phyloP scores from a whole-genome alignment of 2,329 filamentous ascomycete genomes.

The Fusarium protoensiforme region DNA sequence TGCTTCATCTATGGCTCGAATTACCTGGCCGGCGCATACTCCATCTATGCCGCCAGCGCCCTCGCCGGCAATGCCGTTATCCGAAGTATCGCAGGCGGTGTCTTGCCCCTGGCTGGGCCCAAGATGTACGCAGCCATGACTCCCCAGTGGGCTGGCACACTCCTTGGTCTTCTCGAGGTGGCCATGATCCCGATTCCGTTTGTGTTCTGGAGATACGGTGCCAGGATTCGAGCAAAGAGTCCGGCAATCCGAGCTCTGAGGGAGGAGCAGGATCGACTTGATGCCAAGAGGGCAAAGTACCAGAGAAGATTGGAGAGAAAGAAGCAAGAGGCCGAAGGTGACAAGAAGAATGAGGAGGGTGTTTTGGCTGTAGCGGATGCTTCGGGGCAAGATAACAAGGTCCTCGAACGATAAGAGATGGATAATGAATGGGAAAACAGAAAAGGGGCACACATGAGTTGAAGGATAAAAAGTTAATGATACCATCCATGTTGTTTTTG shows the following conservation, averaged over 20 bases:
- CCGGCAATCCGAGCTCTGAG: slow-evolving; percentile 57
- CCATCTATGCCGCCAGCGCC: slow-evolving; percentile 84
- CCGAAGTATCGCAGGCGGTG: slow-evolving; percentile 79
- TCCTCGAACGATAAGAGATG: background rate
- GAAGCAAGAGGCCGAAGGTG: slow-evolving; percentile 3
- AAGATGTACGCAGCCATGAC: slow-evolving; percentile 76
- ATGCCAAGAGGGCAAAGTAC: slow-evolving; percentile 46
- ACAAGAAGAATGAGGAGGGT: slow-evolving; percentile 8
- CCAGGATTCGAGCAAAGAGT: slow-evolving; percentile 63
- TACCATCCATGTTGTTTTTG: background rate
- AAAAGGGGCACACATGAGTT: background rate
- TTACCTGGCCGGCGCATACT: slow-evolving; percentile 82
- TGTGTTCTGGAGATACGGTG: slow-evolving; percentile 76
- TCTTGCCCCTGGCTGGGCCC: slow-evolving; percentile 79
- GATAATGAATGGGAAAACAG: background rate
- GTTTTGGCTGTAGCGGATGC: slow-evolving; percentile 10
- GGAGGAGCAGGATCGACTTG: slow-evolving; percentile 55
- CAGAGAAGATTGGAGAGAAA: slow-evolving; percentile 40
- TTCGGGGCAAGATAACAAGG: background rate
- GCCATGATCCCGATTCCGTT: slow-evolving; percentile 82
- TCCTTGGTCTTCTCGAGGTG: slow-evolving; percentile 79
- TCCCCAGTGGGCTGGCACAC: slow-evolving; percentile 82
- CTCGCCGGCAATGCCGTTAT: slow-evolving; percentile 83
- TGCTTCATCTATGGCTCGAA: slow-evolving; percentile 87
- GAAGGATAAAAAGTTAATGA: background rate